Percentiles rank a stretch among this genome's conserved stretches.
phyloP scores from a whole-genome alignment of 805 yeast species.

The Candida bentonensis region DNA sequence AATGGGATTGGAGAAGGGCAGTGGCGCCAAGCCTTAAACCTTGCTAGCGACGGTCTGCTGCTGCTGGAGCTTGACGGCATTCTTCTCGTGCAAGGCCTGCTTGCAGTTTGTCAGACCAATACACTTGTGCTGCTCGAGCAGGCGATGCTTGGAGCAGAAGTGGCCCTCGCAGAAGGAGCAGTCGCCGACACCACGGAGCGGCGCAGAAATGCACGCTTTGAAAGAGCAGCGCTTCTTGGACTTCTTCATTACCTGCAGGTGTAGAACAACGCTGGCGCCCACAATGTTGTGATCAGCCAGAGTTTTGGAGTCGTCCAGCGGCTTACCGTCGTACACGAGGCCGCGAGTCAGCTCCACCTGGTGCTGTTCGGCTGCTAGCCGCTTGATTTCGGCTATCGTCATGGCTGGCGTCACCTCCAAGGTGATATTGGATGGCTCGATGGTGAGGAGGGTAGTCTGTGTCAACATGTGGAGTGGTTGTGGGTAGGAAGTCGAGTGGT shows the following conservation, averaged over 20 bases:
- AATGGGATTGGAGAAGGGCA: background rate
- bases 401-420: conserved; percentile 3
- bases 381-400: conserved; percentile 12
- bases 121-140: conserved; percentile 75
- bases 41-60: conserved; percentile 74
- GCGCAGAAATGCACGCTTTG: conserved; percentile 46
- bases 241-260: conserved; percentile 12
- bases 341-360: conserved; percentile 7
- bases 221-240: conserved; percentile 36
- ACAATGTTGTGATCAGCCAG: conserved; percentile 11
- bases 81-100: conserved; percentile 69
- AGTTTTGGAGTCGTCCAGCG: conserved; percentile 15
- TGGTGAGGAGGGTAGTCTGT: background rate
- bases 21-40: conserved; percentile 27
- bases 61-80: conserved; percentile 67
- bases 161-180: conserved; percentile 75
- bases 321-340: conserved; percentile 11
- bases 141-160: conserved; percentile 75
- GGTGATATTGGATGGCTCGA: background rate
- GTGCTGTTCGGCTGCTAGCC: conserved; percentile 9
- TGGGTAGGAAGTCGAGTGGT: no score
- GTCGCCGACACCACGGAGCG: conserved; percentile 58
- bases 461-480: no score
- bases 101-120: conserved; percentile 66
- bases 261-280: background rate